Base-by-base conservation (phyloP, 441 rosid genomes). In the Arabidopsis lyrata region DNA sequence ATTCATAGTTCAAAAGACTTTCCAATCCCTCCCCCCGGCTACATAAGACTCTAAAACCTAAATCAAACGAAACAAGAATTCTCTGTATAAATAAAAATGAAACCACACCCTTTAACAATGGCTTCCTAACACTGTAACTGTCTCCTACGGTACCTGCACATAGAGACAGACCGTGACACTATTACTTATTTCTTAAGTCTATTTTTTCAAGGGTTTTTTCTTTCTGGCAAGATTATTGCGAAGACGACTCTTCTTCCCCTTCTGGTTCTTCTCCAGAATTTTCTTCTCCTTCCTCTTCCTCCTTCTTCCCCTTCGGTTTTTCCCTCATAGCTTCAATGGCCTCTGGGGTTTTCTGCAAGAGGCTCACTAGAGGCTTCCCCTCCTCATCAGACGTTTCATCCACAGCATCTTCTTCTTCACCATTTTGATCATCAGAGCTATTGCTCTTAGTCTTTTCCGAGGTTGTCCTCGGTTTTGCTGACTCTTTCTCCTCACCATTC, bases 1-100 rank as follows among this genome's bases (percentile, higher is more conserved):
- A 76, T 57, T 32, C 68, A 71, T 24, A 15, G 66, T 70, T 71
- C 18, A 34, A 49, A 4, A 77, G 57, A 49, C 74, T 60, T 44
- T 58, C 42, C 62, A 31, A 48, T 45, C 52, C 49, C 71, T 47
- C 38, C 45, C 44, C 41, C 71, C 56, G 76, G 44, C 68, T 77
- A 66, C 72, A 77, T 52, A 57, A 3, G 2, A 6, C 9, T 1
- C 36, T 34, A 15, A 2, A 29, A 5, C 13, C 60, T 54, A 63
- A 16, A 8, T 44, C 27, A 27, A 3, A 6, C 16, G 8, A 68
- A 34, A 36, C 4, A 36, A 16, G 5, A 50, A 9, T 70, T 72
- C 76, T 12, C 59, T 70, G 60, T 63, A 39, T 64, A 70, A 64
- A 31, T 58, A 48, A 20, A 48, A 69, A 55, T 10, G 38, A 42